phyloP scores from a whole-genome alignment of 2,329 filamentous ascomycete species.

The Parascedosporium putredinis region DNA sequence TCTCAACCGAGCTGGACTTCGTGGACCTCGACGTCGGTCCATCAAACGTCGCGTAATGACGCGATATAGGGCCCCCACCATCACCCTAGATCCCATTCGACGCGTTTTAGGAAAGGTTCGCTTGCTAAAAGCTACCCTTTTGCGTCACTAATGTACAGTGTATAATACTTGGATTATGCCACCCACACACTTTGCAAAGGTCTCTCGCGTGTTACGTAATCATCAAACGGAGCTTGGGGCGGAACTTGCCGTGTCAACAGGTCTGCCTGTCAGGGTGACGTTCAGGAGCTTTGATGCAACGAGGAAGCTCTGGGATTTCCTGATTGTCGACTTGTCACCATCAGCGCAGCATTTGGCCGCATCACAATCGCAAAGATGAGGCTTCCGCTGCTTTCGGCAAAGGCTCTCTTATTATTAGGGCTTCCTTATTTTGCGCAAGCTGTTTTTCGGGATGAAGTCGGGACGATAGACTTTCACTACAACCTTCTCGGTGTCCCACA shows the following conservation, averaged over 20 bases:
- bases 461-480: constrained; percentile 86
- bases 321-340: constrained; percentile 3
- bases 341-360: constrained; percentile 1
- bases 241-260: neutral
- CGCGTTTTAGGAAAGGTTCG: constrained; percentile 3
- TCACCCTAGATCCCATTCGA: neutral
- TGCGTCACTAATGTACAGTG: too few species aligned
- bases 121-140: too few species aligned
- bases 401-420: constrained; percentile 21
- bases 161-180: too few species aligned
- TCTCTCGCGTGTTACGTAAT: neutral
- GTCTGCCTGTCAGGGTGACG: too few species aligned
- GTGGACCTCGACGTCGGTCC: too few species aligned
- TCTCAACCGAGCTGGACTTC: too few species aligned
- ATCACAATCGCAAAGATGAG: constrained; percentile 12
- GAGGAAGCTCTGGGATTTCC: constrained; percentile 4
- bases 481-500: constrained; percentile 76
- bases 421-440: constrained; percentile 40
- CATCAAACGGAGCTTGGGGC: neutral
- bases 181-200: neutral
- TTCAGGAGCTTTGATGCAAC: neutral
- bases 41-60: too few species aligned
- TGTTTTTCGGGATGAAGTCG: constrained; percentile 84
- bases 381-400: constrained; percentile 11
- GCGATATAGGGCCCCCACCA: constrained; percentile 3